phyloP scores from a whole-genome alignment of 2,329 filamentous ascomycete species.

The Calonectria pseudoturangicola region DNA sequence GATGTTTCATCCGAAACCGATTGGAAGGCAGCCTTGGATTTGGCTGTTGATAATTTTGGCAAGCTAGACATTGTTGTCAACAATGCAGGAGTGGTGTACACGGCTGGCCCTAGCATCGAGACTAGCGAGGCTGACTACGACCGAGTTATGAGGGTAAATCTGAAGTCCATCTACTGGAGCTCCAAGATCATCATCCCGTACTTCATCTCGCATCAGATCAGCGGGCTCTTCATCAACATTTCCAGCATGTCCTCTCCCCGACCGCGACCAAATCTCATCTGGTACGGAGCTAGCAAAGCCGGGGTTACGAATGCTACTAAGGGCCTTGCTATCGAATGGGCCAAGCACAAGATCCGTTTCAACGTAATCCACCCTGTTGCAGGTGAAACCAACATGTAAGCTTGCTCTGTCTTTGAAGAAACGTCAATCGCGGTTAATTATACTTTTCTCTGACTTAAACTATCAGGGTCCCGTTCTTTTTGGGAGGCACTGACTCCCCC shows the following conservation, averaged over 20 bases:
- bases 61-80: conserved; percentile 31
- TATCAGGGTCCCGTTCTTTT: conserved; percentile 26
- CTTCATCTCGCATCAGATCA: neutral
- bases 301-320: conserved; percentile 33
- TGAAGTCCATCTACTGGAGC: conserved; percentile 32
- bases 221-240: conserved; percentile 34
- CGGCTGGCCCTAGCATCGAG: conserved; percentile 23
- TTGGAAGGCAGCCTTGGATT: conserved; percentile 12
- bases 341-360: conserved; percentile 31
- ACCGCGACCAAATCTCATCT: conserved; percentile 15
- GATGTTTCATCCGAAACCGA: conserved; percentile 22
- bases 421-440: no score
- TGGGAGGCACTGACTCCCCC: conserved; percentile 18
- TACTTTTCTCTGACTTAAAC: no score
- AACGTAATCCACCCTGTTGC: conserved; percentile 34
- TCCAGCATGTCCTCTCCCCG: conserved; percentile 29
- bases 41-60: conserved; percentile 11
- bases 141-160: conserved; percentile 31
- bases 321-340: conserved; percentile 32
- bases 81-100: conserved; percentile 33
- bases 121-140: conserved; percentile 33
- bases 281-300: conserved; percentile 34
- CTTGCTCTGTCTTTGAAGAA: neutral
- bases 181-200: conserved; percentile 28
- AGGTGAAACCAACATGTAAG: conserved; percentile 35